Percentiles rank a stretch among this genome's conserved stretches.
phyloP scores from a whole-genome alignment of 2,329 filamentous ascomycete species.

The Penicillium concentricum region DNA sequence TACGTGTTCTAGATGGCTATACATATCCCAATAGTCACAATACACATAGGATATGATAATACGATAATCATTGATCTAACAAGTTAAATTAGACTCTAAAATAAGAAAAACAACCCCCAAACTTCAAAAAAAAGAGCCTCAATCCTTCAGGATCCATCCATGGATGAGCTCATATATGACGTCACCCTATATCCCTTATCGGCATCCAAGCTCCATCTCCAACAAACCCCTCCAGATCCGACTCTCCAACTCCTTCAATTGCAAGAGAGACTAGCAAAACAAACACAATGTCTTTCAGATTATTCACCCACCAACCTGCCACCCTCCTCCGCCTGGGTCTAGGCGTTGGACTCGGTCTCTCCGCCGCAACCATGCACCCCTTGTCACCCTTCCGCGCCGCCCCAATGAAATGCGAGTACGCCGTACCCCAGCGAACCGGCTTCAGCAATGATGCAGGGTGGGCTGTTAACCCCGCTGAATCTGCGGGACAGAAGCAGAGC shows the following conservation, averaged over 20 bases:
- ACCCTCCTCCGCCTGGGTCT: conserved; percentile 35
- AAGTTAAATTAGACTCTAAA: not conserved
- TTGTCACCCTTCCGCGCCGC: conserved; percentile 35
- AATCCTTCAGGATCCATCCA: not conserved
- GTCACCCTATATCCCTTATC: conserved; percentile 14
- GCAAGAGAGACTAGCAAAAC: not conserved
- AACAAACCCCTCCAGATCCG: not conserved
- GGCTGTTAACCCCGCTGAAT: conserved; percentile 26
- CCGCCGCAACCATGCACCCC: conserved; percentile 30
- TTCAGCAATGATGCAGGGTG: conserved; percentile 19
- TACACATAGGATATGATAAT: too few species aligned
- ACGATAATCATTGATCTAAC: not conserved
- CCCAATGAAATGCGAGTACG: conserved; percentile 41
- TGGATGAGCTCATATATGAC: conserved; percentile 13
- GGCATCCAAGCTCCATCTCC: not conserved
- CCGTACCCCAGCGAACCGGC: conserved; percentile 15
- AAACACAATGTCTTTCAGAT: conserved; percentile 23
- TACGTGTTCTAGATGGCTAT: not conserved
- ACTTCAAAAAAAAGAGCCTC: not conserved
- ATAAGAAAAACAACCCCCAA: not conserved
- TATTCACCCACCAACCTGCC: conserved; percentile 29
- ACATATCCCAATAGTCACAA: not conserved
- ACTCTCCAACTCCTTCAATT: conserved; percentile 5
- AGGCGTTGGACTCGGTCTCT: conserved; percentile 35
- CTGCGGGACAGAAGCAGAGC: conserved; percentile 28